A percentile compares a stretch with the other conserved stretches of the same genome.
phyloP scores from a whole-genome alignment of 2,329 filamentous ascomycete genomes.

The Blastomyces parvus region DNA sequence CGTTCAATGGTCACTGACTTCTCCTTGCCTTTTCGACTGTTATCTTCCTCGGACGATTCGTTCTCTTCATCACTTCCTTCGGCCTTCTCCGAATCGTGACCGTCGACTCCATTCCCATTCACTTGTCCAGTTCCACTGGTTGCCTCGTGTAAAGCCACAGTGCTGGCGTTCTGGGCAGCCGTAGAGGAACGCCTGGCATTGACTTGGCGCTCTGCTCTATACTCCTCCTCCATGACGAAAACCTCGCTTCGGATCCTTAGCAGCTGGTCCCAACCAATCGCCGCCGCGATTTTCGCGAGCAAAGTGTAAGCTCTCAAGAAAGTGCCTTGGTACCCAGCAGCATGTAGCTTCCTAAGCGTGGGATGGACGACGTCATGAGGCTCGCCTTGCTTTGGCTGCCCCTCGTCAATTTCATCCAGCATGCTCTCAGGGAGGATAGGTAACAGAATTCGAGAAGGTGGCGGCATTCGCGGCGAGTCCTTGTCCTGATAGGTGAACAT shows the following conservation, averaged over 20 bases:
- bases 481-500: constrained; percentile 99
- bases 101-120: constrained; percentile 26
- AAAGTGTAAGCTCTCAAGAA: constrained; percentile 93
- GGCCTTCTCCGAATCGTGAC: constrained; percentile 18
- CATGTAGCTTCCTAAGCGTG: constrained; percentile 74
- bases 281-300: constrained; percentile 87
- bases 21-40: constrained; percentile 22
- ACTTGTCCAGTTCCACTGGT: constrained; percentile 39
- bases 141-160: constrained; percentile 63
- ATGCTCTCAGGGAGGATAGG: constrained; percentile 81
- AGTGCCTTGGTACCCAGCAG: constrained; percentile 84
- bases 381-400: constrained; percentile 59
- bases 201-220: constrained; percentile 61
- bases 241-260: constrained; percentile 91
- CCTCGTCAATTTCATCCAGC: constrained; percentile 92
- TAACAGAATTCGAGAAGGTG: constrained; percentile 76
- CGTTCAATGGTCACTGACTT: constrained; percentile 53
- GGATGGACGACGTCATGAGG: constrained; percentile 80
- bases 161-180: constrained; percentile 63
- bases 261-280: constrained; percentile 96
- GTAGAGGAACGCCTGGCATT: constrained; percentile 35
- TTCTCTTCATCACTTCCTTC: constrained; percentile 25
- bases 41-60: constrained; percentile 20
- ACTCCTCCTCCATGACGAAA: constrained; percentile 99
- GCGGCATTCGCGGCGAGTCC: constrained; percentile 87